These are phyloP conservation scores for Arachis monticola DNA, from an alignment of 331 rosid genomes.

Conservation along the genomic window DNA sequence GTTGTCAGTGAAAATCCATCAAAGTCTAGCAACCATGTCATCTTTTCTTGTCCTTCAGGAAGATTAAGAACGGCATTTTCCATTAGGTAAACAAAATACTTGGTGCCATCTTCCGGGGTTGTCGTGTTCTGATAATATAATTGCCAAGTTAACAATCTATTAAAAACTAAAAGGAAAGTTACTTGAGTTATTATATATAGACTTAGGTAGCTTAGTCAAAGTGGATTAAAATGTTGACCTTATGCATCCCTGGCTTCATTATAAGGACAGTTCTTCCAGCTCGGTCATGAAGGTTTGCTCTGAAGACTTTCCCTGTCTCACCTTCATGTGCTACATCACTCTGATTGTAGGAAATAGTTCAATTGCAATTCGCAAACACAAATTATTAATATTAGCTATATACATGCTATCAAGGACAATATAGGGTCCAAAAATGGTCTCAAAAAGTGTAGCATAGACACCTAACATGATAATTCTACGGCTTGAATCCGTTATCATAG, in stretches of 20 bases:
- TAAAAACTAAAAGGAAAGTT: conserved; percentile 1
- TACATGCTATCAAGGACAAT: no score
- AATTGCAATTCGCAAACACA: conserved; percentile 16
- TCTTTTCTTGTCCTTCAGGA: conserved; percentile 81
- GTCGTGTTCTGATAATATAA: conserved; percentile 66
- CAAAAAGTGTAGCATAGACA: no score
- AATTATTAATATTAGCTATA: background rate
- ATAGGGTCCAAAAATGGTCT: no score
- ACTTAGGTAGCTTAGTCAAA: no score
- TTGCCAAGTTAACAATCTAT: background rate
- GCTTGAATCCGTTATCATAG: no score
- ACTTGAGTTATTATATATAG: background rate
- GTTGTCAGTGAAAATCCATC: conserved; percentile 71
- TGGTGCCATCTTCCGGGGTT: conserved; percentile 63
- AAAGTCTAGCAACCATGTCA: conserved; percentile 92
- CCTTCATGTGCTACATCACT: conserved; percentile 92
- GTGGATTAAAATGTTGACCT: conserved; percentile 50
- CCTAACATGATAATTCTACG: no score
- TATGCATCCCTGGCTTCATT: conserved; percentile 82
- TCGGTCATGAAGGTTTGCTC: conserved; percentile 79
- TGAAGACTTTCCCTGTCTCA: conserved; percentile 87
- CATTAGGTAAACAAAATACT: conserved; percentile 76
- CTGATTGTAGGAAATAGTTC: conserved; percentile 48
- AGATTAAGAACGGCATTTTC: conserved; percentile 89
- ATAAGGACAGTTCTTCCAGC: conserved; percentile 88